These are phyloP conservation scores for Petasospora rhodanensis DNA, from an alignment of 1,139 yeast species.

Conservation along the genomic window DNA sequence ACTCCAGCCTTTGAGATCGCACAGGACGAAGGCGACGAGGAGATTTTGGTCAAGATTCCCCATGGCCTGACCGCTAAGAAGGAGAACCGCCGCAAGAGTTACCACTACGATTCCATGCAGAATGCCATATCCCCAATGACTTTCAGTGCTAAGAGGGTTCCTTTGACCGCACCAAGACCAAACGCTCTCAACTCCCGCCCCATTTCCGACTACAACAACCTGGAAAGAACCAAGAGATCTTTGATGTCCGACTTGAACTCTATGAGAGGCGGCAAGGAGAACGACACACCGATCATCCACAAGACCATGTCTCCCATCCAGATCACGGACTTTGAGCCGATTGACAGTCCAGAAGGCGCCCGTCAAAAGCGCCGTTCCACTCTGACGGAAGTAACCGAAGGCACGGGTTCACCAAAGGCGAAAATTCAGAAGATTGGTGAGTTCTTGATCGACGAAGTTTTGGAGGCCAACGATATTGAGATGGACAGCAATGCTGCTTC, in stretches of 20 bases:
- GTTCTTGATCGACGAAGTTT: constrained; percentile 2
- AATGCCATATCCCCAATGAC: background rate
- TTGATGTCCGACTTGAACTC: constrained; percentile 17
- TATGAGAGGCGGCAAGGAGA: constrained; percentile 17
- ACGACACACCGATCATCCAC: constrained; percentile 8
- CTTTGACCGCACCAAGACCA: constrained; percentile 39
- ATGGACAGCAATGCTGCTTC: too few relatives aligned
- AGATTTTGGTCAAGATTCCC: constrained; percentile 35
- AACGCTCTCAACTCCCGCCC: constrained; percentile 25
- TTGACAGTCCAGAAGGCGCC: constrained; percentile 11
- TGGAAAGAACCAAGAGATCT: constrained; percentile 21
- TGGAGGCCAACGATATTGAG: constrained; percentile 7
- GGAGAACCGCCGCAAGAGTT: constrained; percentile 30
- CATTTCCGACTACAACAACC: constrained; percentile 7
- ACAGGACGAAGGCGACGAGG: constrained; percentile 15
- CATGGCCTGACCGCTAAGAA: constrained; percentile 43
- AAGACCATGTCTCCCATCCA: constrained; percentile 9
- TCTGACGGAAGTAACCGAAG: constrained; percentile 5
- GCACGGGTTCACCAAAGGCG: constrained; percentile 6
- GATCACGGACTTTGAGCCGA: constrained; percentile 1
- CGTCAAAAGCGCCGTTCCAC: constrained; percentile 20
- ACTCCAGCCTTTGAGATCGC: constrained; percentile 16
- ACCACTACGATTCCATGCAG: constrained; percentile 15
- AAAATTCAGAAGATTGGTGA: constrained; percentile 11
- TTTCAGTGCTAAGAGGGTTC: constrained; percentile 28